Evolutionary conservation across 768 basidiomycete species (phyloP), one percentile per base, ranked within the genome.

Genomic region (Phanerochaete sordida): DNA sequence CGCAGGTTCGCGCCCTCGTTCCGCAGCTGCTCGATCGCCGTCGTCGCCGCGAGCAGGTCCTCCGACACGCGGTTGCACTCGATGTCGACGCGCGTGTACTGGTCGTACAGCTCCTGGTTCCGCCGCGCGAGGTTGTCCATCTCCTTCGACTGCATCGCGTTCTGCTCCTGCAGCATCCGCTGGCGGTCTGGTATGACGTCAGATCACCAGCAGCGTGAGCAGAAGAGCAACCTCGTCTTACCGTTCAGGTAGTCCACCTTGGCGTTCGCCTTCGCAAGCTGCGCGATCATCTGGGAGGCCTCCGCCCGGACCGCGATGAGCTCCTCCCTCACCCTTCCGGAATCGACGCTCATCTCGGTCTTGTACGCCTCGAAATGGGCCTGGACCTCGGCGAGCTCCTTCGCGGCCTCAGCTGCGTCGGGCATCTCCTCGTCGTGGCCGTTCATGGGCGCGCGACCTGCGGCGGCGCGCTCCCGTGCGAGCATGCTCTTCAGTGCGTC

Each of bases 1-100:
- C 90, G 85, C 19, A 97, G 81, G 70, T 92, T 95, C 2, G 91
- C 90, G 63, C 80, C 84, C 66, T 98, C 95, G 64, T 90, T 92
- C 11, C 92, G 85, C 39, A 94, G 76, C 59, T 90, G 87, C 62
- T 95, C 93, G 16, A 88, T 74, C 24, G 81, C 80, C 26, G 81
- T 77, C 62, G 83, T 84, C 2, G 84, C 78, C 7, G 78, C 72
- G 23, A 83, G 77, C 11, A 90, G 75, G 46, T 91, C 88, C 46
- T 91, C 88, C 16, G 83, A 75, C 35, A 87, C 81, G 57, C 89
- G 82, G 62, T 81, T 81, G 61, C 83, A 87, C 65, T 90, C 86
- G 59, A 93, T 87, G 64, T 94, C 92, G 49, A 86, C 75, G 28
- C 88, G 83, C 1, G 84, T 84, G 71, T 85, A 86, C 61, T 89